phyloP scores from a whole-genome alignment of 192 early-diverging fungal genomes.

The Coemansia sp. region DNA sequence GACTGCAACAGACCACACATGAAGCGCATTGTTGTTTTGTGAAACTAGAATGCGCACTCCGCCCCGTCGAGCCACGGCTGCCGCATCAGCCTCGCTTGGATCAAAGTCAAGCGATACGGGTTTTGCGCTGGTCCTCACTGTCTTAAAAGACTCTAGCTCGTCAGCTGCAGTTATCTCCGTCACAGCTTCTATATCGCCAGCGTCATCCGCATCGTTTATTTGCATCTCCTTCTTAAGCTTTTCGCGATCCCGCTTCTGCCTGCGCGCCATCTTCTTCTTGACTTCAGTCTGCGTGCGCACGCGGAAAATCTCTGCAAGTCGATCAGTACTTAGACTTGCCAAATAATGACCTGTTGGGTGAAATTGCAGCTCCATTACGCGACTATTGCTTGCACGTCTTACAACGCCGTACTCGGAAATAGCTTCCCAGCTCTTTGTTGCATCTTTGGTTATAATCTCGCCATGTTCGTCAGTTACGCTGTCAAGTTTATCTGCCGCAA shows the following conservation, averaged over 20 bases:
- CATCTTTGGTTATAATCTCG: constrained; percentile 14
- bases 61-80: constrained; percentile 25
- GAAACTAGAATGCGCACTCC: constrained; percentile 63
- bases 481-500: constrained; percentile 57
- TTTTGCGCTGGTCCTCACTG: constrained; percentile 75
- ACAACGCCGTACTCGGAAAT: constrained; percentile 75
- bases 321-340: constrained; percentile 77
- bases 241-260: constrained; percentile 73
- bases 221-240: constrained; percentile 60
- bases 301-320: constrained; percentile 80
- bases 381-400: constrained; percentile 76
- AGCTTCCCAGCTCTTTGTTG: constrained; percentile 59
- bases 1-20: constrained; percentile 67
- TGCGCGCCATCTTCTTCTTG: constrained; percentile 77
- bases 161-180: constrained; percentile 65
- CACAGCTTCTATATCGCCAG: constrained; percentile 35
- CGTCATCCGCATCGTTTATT: constrained; percentile 19
- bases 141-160: constrained; percentile 69
- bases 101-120: constrained; percentile 66
- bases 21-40: constrained; percentile 80
- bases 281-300: constrained; percentile 76
- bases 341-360: constrained; percentile 78
- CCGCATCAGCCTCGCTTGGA: constrained; percentile 27
- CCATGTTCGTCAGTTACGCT: constrained; percentile 18
- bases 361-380: constrained; percentile 74